These are phyloP conservation scores for Typha latifolia DNA, from an alignment of 176 grass and related monocot species.

Conservation along the genomic window DNA sequence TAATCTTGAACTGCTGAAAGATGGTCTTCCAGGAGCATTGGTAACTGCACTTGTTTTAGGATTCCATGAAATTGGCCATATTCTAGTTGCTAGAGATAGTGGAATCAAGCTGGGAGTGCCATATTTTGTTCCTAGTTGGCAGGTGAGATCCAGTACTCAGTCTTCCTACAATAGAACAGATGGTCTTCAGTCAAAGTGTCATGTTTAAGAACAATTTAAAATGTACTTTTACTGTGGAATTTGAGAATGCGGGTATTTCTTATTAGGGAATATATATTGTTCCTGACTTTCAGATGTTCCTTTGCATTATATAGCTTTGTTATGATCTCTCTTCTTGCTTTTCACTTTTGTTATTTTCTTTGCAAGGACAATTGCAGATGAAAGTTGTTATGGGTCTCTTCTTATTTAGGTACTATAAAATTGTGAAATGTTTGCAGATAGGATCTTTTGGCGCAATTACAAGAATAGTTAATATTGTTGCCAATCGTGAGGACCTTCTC, in stretches of 20 bases:
- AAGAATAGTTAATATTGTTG: slow-evolving; percentile 77
- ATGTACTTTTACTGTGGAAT: neutral
- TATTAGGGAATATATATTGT: no score
- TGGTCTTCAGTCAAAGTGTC: neutral
- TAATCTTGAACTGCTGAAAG: slow-evolving; percentile 79
- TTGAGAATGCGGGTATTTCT: neutral
- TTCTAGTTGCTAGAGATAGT: slow-evolving; percentile 62
- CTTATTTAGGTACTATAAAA: neutral
- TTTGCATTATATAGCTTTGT: neutral
- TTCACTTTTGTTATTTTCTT: neutral
- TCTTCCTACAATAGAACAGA: neutral
- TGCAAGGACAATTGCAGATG: neutral
- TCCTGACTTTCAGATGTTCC: neutral
- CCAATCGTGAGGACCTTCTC: slow-evolving; percentile 70
- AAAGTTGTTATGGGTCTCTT: neutral
- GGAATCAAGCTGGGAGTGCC: slow-evolving; percentile 92
- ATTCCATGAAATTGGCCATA: slow-evolving; percentile 85
- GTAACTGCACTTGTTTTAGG: slow-evolving; percentile 67
- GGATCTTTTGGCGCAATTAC: slow-evolving; percentile 97
- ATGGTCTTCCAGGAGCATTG: slow-evolving; percentile 66
- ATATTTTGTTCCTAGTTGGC: slow-evolving; percentile 99
- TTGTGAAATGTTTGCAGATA: slow-evolving; percentile 44
- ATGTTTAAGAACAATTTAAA: neutral
- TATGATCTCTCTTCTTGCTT: neutral
- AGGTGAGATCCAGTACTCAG: slow-evolving; percentile 45